Percentiles rank a stretch among this genome's conserved stretches.
Conservation (phyloP, 2,329 filamentous ascomycete species). For the Aureobasidium sp. region DNA sequence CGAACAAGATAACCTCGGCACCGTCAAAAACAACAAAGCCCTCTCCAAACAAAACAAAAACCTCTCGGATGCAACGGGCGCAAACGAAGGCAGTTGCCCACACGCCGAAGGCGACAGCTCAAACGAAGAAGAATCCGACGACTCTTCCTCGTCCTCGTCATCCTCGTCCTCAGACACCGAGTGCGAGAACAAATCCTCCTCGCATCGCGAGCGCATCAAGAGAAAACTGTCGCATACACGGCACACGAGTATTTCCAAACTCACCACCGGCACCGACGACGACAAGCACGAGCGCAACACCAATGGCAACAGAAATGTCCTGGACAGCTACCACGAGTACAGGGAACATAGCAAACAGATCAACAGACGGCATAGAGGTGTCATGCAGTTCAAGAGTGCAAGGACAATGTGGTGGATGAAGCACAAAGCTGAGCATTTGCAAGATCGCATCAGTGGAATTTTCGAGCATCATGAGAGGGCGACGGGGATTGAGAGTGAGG, state of each 20-base stretch:
- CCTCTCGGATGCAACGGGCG: conserved; percentile 10
- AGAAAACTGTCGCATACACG: background rate
- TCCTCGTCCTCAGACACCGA: background rate
- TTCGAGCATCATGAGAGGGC: conserved; percentile 53
- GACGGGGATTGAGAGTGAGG: conserved; percentile 59
- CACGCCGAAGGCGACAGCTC: conserved; percentile 16
- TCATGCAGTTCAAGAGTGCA: conserved; percentile 64
- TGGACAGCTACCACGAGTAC: conserved; percentile 51
- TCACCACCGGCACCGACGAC: conserved; percentile 13
- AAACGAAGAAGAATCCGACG: background rate
- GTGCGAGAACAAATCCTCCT: background rate
- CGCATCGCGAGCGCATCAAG: too few species aligned
- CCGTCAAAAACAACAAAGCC: conserved; percentile 14
- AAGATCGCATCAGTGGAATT: conserved; percentile 34
- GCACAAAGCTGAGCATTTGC: conserved; percentile 46
- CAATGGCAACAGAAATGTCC: conserved; percentile 29
- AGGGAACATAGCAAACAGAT: conserved; percentile 50
- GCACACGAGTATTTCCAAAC: conserved; percentile 8
- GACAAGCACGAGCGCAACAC: conserved; percentile 2
- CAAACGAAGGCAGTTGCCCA: background rate
- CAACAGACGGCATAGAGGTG: conserved; percentile 56
- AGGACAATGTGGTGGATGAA: conserved; percentile 50
- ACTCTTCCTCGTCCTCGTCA: conserved; percentile 2
- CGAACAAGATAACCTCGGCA: conserved; percentile 22
- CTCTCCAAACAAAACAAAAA: background rate